Evolutionary conservation across 2,329 filamentous ascomycete species (phyloP), one percentile per base, ranked within the genome.

Genomic region (Hypoxylon sp.): DNA sequence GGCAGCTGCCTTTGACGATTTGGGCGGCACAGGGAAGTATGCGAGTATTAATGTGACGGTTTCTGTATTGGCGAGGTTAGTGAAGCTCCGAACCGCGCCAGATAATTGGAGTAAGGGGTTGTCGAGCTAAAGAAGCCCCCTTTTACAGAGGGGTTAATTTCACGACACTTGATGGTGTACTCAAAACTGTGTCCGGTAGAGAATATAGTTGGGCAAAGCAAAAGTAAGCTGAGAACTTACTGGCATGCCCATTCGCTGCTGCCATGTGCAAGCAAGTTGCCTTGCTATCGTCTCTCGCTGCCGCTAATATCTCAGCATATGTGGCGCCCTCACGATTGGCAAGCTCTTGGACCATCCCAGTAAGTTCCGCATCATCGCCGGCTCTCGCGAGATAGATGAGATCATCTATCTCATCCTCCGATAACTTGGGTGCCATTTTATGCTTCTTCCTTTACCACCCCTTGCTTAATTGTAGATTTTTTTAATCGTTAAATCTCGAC

Each of bases 261-360:
- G 94, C 94, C 88, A 97, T 98, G 81, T 99, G 96, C 77, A 98
- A 81, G 51, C 91, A 92, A 71, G 94, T 97, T 63, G 93, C 92
- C 71, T 91, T 92, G 73, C 90, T 87, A 46, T 89, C 85, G 78
- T 97, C 94, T 71, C 90, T 88, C 24, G 92, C 92, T 13, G 88
- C 87, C 54, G 86, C 80, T 51, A 98, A 80, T 66, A 97, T 86
- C 63, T 90, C 87, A n/a, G 87, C 85, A 1, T 86, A 79, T 0
- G 87, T 80, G 54, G 84, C 85, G 64, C 83, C 85, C 78, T 94
- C 89, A 63, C 90, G 86, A 71, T 86, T 81, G 31, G 89, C 85
- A 19, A 97, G 81, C 26, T 84, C 83, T 11, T 86, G 81, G 57
- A 97, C 84, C 8, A 83, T 78, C 35, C 83, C 80, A 1, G 86